These are phyloP conservation scores for Hypsizygus ulmarius DNA, from an alignment of 1,284 basidiomycete genomes.

Conservation along the genomic window DNA sequence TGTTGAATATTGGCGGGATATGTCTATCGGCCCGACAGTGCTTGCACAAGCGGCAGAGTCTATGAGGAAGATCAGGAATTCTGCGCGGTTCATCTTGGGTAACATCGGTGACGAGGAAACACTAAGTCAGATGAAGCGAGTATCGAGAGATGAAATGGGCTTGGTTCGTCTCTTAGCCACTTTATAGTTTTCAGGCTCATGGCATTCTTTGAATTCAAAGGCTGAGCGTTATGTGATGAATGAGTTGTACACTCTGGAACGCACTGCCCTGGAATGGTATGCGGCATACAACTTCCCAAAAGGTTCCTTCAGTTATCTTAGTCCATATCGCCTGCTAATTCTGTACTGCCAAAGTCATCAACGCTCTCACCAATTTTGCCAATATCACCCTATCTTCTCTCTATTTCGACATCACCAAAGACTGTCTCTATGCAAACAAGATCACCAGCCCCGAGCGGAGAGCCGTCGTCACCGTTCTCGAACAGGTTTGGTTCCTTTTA, in stretches of 20 bases:
- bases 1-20: constrained; percentile 88
- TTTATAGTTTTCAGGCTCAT: constrained; percentile 2
- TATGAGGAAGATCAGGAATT: constrained; percentile 85
- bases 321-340: background rate
- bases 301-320: constrained; percentile 45
- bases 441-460: constrained; percentile 53
- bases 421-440: constrained; percentile 81
- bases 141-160: constrained; percentile 50
- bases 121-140: constrained; percentile 30
- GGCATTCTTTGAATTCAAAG: constrained; percentile 36
- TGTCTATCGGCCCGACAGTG: constrained; percentile 79
- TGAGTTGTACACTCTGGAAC: constrained; percentile 76
- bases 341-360: constrained; percentile 44
- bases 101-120: constrained; percentile 56
- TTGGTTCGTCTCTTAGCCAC: constrained; percentile 47
- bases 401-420: constrained; percentile 93
- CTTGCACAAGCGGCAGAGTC: constrained; percentile 79
- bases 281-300: constrained; percentile 78
- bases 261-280: constrained; percentile 67
- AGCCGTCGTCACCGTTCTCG: constrained; percentile 69
- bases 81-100: constrained; percentile 87
- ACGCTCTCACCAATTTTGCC: constrained; percentile 60
- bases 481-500: constrained; percentile 49
- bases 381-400: constrained; percentile 75
- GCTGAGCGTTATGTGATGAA: constrained; percentile 85